These are phyloP conservation scores for Penicillium italicum DNA, from an alignment of 2,329 filamentous ascomycete species.

Conservation along the genomic window DNA sequence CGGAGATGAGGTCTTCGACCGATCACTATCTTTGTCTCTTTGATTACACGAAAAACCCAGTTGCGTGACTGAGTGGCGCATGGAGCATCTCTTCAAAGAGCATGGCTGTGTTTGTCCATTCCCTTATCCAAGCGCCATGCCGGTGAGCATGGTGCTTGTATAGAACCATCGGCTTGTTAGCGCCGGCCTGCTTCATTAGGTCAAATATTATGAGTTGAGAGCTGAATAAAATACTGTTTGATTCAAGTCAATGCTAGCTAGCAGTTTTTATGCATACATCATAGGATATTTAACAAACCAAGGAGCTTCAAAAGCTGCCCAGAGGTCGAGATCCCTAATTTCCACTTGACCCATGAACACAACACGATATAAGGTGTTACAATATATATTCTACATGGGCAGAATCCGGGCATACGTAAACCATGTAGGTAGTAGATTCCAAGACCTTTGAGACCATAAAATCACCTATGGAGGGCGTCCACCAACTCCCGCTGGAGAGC, in stretches of 20 bases:
- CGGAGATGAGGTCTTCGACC: neutral
- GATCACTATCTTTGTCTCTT: neutral
- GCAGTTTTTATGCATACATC: neutral
- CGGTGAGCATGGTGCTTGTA: neutral
- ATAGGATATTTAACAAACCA: neutral
- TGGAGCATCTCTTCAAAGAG: neutral
- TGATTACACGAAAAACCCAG: neutral
- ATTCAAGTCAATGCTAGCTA: neutral
- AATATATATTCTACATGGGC: neutral
- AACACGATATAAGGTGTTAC: neutral
- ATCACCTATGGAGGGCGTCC: slow-evolving; percentile 21
- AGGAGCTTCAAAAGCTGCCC: neutral
- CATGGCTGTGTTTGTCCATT: neutral
- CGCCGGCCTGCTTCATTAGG: neutral
- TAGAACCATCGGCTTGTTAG: neutral
- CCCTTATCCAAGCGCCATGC: too few relatives aligned
- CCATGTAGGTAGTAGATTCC: slow-evolving; percentile 11
- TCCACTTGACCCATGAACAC: neutral
- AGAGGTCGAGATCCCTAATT: neutral
- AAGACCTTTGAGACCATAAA: neutral
- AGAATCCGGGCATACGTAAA: neutral
- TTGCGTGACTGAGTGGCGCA: neutral
- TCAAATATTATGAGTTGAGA: neutral
- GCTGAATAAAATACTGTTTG: neutral
- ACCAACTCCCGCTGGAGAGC: slow-evolving; percentile 37